Evolutionary conservation across 164 flowering plant species (phyloP).

Genomic region (Vitis amurensis): DNA sequence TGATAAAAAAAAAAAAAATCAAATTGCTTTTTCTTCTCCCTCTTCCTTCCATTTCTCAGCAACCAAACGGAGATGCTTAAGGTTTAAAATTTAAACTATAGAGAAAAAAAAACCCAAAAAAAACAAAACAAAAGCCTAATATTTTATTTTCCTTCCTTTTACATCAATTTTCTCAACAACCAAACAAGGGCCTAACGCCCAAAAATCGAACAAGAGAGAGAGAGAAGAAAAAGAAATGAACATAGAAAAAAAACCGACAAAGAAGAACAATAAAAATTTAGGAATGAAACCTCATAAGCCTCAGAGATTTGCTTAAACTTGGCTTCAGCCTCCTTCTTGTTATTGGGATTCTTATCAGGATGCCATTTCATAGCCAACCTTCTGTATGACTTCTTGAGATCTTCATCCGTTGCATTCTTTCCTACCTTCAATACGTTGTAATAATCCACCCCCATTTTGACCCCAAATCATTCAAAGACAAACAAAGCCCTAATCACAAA

Average conservation of each 20-base stretch:
- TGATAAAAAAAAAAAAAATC: too few relatives aligned
- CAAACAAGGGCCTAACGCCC: background rate
- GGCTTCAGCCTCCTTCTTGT: constrained; percentile 69
- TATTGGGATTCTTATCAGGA: constrained; percentile 69
- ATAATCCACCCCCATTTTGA: constrained; percentile 59
- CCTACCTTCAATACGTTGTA: constrained; percentile 51
- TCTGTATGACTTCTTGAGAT: constrained; percentile 65
- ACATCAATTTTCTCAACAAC: constrained; percentile 1
- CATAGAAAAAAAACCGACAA: background rate
- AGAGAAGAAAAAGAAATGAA: too few relatives aligned
- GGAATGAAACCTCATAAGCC: constrained; percentile 48
- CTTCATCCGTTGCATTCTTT: constrained; percentile 59
- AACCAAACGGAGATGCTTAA: background rate
- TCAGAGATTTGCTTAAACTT: constrained; percentile 78
- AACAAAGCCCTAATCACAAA: background rate
- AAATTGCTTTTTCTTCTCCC: background rate
- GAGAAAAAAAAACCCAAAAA: background rate
- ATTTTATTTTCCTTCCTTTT: background rate
- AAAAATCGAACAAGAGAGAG: background rate
- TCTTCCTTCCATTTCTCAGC: background rate
- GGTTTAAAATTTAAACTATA: background rate
- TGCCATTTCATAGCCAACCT: constrained; percentile 80
- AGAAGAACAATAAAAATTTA: background rate
- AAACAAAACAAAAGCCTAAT: background rate
- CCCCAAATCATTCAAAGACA: background rate